Evolutionary conservation across 371 early-diverging fungal genomes (phyloP).

Genomic region (Dichotomocladium elegans): DNA sequence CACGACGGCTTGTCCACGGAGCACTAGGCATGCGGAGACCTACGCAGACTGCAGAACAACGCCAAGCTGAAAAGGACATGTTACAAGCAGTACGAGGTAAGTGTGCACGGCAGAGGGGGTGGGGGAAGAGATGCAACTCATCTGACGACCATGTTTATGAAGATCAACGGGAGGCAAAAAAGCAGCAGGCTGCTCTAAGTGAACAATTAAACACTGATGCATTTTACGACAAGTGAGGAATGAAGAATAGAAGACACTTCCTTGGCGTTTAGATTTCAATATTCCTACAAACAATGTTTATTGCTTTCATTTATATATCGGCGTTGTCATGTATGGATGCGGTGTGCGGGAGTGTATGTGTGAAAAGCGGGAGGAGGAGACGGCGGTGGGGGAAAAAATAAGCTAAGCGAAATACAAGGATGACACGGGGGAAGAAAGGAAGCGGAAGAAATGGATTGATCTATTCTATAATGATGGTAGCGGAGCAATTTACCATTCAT

Average conservation of each 20-base stretch:
- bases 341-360: too few species aligned
- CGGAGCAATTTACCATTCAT: conserved; percentile 29
- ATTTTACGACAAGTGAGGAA: conserved; percentile 18
- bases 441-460: background rate
- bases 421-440: background rate
- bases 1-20: conserved; percentile 47
- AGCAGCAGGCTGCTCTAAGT: conserved; percentile 8
- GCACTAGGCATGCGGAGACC: conserved; percentile 44
- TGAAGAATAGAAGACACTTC: background rate
- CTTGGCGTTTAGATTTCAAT: too few species aligned
- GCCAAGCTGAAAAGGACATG: conserved; percentile 22
- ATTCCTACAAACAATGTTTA: background rate
- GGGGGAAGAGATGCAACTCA: background rate
- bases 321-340: too few species aligned
- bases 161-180: conserved; percentile 21
- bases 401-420: too few species aligned
- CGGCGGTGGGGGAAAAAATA: too few species aligned
- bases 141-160: background rate
- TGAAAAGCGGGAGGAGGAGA: too few species aligned
- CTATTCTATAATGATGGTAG: background rate
- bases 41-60: conserved; percentile 38
- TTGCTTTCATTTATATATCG: too few species aligned
- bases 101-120: background rate
- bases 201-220: conserved; percentile 20
- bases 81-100: conserved; percentile 28